phyloP scores from a whole-genome alignment of 2,329 filamentous ascomycete species.

The Fusarium mundagurra region DNA sequence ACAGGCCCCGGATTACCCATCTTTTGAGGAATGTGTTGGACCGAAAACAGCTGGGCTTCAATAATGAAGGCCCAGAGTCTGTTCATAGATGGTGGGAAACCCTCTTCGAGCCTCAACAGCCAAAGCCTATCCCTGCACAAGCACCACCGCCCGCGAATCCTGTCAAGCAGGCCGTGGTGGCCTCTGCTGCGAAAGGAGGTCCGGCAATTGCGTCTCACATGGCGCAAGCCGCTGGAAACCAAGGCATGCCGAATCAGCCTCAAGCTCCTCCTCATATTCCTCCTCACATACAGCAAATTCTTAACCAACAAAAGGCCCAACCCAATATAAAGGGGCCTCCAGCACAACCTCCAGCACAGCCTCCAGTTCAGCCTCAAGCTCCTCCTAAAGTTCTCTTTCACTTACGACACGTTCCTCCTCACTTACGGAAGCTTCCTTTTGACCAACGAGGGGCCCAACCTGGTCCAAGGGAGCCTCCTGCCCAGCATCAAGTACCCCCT shows the following conservation, averaged over 20 bases:
- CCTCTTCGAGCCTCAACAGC: slow-evolving; percentile 7
- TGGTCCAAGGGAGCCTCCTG: neutral
- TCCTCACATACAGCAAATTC: neutral
- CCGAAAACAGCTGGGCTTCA: slow-evolving; percentile 35
- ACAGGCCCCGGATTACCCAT: slow-evolving; percentile 39
- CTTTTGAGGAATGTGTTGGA: slow-evolving; percentile 31
- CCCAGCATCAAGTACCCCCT: too few species aligned
- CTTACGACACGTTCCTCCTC: neutral
- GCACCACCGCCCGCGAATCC: neutral
- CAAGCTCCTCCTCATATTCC: neutral
- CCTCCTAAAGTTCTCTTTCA: neutral
- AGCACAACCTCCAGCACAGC: neutral
- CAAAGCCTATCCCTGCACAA: neutral
- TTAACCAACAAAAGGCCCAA: neutral
- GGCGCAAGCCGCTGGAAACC: neutral
- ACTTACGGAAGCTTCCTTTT: neutral
- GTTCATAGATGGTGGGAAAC: slow-evolving; percentile 33
- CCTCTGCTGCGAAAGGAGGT: neutral
- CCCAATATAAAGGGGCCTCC: neutral
- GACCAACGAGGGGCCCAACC: neutral
- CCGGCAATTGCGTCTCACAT: neutral
- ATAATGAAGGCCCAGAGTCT: slow-evolving; percentile 16
- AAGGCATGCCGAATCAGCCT: neutral
- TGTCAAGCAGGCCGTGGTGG: neutral
- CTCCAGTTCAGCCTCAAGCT: neutral